Conservation (phyloP, 2,329 filamentous ascomycete genomes). For the Laburnicola sp. region DNA sequence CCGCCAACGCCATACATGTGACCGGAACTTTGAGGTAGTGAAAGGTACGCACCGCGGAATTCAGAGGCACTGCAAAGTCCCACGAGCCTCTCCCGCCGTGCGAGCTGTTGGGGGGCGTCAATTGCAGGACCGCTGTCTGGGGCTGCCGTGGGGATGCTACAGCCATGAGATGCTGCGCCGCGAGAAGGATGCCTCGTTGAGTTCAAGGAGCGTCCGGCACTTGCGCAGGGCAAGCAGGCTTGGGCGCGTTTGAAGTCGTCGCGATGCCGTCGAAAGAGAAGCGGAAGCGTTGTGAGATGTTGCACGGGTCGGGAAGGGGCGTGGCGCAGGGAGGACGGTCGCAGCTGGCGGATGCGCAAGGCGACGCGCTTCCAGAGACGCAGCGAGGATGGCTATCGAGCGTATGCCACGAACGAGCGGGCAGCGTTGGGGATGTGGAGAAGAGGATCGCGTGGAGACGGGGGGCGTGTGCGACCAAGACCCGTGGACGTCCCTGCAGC, state of each 20-base stretch:
- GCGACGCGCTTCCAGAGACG: background rate
- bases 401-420: constrained; percentile 16
- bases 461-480: constrained; percentile 33
- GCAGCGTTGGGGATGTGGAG: constrained; percentile 11
- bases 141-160: constrained; percentile 38
- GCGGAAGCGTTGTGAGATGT: constrained; percentile 10
- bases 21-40: constrained; percentile 10
- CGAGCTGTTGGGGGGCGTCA: constrained; percentile 47
- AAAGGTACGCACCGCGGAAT: constrained; percentile 38
- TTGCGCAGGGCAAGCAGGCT: constrained; percentile 4
- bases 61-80: constrained; percentile 46
- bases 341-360: background rate
- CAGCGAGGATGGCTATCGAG: constrained; percentile 13
- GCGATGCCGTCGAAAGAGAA: background rate
- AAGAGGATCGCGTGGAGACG: constrained; percentile 24
- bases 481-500: constrained; percentile 33
- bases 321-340: background rate
- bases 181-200: constrained; percentile 11
- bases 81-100: constrained; percentile 44
- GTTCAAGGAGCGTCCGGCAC: constrained; percentile 11
- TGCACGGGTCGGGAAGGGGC: constrained; percentile 13
- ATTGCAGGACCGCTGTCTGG: constrained; percentile 34
- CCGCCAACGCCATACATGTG: constrained; percentile 18
- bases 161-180: constrained; percentile 33
- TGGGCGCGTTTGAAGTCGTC: background rate